A percentile compares a stretch with the other conserved stretches of the same genome.
Conservation (phyloP, 352 stramenopile genomes). For the Albugo candida region DNA sequence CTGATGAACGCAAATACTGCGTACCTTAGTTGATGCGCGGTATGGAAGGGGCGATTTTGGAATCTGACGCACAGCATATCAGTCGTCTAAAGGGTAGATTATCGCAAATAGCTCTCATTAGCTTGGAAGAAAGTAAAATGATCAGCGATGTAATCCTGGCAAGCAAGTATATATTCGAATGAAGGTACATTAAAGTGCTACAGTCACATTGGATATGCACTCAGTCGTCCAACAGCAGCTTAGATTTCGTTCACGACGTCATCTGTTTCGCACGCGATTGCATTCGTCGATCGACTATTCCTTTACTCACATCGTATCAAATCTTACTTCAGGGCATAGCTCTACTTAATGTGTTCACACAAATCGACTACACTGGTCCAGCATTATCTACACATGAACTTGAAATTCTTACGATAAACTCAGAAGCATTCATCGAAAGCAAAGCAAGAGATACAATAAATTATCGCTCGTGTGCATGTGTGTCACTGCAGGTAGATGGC, state of each 20-base stretch:
- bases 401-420: slow-evolving; percentile 23
- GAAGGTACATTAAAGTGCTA: slow-evolving; percentile 37
- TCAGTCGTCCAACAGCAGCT: slow-evolving; percentile 12
- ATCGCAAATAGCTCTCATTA: no score
- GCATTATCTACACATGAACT: slow-evolving; percentile 22
- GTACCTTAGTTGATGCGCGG: no score
- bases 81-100: no score
- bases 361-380: slow-evolving; percentile 66
- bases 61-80: no score
- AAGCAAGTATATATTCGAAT: slow-evolving; percentile 32
- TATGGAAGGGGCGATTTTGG: no score
- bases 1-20: no score
- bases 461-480: slow-evolving; percentile 30
- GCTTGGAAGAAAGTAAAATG: no score
- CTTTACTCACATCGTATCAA: slow-evolving; percentile 16
- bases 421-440: slow-evolving; percentile 2
- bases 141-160: no score
- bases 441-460: slow-evolving; percentile 23
- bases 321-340: slow-evolving; percentile 35
- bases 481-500: slow-evolving; percentile 54
- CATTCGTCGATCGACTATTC: slow-evolving; percentile 20
- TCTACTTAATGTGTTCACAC: slow-evolving; percentile 60
- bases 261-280: slow-evolving; percentile 14
- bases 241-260: slow-evolving; percentile 4
- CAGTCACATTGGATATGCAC: slow-evolving; percentile 1